A percentile compares a stretch with the other conserved stretches of the same genome.
phyloP scores from a whole-genome alignment of 345 rosid species.

The Sapria himalayana region DNA sequence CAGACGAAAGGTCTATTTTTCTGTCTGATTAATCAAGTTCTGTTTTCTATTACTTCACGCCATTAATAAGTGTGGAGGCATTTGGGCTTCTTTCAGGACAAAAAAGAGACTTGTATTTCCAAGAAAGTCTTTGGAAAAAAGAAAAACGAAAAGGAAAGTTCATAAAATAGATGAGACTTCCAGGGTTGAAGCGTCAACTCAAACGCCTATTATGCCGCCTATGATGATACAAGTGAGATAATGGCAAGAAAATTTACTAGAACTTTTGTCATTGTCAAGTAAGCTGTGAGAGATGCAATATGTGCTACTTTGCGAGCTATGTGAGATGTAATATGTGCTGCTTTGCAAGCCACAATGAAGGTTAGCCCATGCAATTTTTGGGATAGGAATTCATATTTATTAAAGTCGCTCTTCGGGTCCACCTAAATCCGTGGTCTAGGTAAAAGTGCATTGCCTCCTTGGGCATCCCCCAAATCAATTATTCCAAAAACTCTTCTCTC shows the following conservation, averaged over 20 bases:
- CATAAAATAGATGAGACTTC: constrained; percentile 26
- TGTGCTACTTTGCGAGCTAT: too few species aligned
- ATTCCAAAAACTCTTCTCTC: too few species aligned
- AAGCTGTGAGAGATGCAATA: constrained; percentile 95
- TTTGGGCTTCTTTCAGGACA: constrained; percentile 3
- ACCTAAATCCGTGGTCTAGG: too few species aligned
- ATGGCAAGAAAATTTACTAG: constrained; percentile 78
- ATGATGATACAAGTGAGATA: constrained; percentile 65
- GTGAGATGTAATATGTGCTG: too few species aligned
- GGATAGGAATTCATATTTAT: too few species aligned
- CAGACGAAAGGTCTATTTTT: constrained; percentile 24
- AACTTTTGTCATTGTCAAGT: constrained; percentile 72
- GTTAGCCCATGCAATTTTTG: constrained; percentile 14
- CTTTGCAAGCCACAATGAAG: constrained; percentile 84
- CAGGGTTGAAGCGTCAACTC: constrained; percentile 23
- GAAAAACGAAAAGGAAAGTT: constrained; percentile 45
- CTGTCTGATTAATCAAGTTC: neutral
- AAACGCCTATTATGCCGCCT: constrained; percentile 26
- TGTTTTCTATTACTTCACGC: neutral
- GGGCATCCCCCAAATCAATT: neutral
- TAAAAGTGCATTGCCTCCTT: neutral
- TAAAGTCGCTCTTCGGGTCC: too few species aligned
- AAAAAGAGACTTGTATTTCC: constrained; percentile 61
- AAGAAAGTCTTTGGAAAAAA: constrained; percentile 44
- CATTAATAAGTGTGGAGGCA: constrained; percentile 1